These are phyloP conservation scores for Fusarium austroafricanum DNA, from an alignment of 2,329 filamentous ascomycete genomes.

Conservation along the genomic window DNA sequence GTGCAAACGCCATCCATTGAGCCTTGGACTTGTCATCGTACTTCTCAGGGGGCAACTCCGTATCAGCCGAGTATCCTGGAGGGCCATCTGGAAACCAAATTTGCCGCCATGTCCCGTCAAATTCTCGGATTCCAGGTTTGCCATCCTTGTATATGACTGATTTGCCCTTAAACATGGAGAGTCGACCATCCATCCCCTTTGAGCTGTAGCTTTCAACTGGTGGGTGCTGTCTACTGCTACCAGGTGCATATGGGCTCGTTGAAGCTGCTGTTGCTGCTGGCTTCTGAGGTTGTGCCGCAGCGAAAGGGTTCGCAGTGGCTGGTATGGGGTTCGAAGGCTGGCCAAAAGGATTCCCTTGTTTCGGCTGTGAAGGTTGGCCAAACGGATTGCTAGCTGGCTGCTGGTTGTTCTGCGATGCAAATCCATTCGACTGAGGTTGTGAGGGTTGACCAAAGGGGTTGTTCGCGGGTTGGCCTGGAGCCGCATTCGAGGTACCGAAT, in stretches of 20 bases:
- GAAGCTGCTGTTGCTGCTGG: slow-evolving; percentile 20
- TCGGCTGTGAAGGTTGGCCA: slow-evolving; percentile 39
- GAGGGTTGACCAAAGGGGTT: slow-evolving; percentile 48
- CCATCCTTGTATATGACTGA: slow-evolving; percentile 67
- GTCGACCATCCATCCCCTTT: slow-evolving; percentile 56
- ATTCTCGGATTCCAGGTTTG: slow-evolving; percentile 61
- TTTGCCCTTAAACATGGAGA: slow-evolving; percentile 72
- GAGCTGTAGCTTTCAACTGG: slow-evolving; percentile 57
- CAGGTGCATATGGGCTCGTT: slow-evolving; percentile 58
- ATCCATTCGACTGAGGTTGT: slow-evolving; percentile 40
- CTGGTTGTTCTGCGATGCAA: slow-evolving; percentile 40
- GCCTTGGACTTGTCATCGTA: slow-evolving; percentile 71
- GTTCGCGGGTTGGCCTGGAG: slow-evolving; percentile 25
- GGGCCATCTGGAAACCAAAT: slow-evolving; percentile 81
- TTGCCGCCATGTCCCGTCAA: slow-evolving; percentile 68
- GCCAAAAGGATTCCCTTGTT: slow-evolving; percentile 41
- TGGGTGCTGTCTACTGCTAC: slow-evolving; percentile 59
- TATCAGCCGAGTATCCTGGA: slow-evolving; percentile 71
- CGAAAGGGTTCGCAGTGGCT: slow-evolving; percentile 44
- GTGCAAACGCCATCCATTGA: slow-evolving; percentile 73
- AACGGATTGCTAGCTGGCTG: slow-evolving; percentile 41
- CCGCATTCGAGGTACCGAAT: slow-evolving; percentile 42
- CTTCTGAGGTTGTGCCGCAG: slow-evolving; percentile 20
- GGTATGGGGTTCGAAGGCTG: slow-evolving; percentile 39
- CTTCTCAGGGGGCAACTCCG: slow-evolving; percentile 66